Evolutionary conservation across 2,329 filamentous ascomycete genomes (phyloP).

Genomic region (Colletotrichum tropicale): DNA sequence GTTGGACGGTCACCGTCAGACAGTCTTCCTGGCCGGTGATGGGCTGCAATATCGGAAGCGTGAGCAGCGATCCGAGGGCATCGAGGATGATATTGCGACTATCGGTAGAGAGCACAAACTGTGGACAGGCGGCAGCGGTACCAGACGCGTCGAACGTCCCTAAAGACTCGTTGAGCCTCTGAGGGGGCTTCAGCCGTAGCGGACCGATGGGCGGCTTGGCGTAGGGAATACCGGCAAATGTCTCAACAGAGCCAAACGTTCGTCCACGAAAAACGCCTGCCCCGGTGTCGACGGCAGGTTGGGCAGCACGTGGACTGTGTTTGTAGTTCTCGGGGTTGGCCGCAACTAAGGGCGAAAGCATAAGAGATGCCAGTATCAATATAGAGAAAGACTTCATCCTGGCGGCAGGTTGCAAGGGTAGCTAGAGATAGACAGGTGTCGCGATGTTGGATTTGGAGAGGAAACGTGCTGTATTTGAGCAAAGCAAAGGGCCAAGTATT

Average conservation of each 20-base stretch:
- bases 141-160: constrained; percentile 67
- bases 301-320: constrained; percentile 8
- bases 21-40: constrained; percentile 67
- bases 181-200: constrained; percentile 73
- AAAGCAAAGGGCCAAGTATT: background rate
- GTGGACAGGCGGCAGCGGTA: constrained; percentile 68
- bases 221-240: constrained; percentile 77
- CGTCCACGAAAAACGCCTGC: constrained; percentile 62
- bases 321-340: background rate
- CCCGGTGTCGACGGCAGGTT: constrained; percentile 58
- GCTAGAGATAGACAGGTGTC: background rate
- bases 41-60: constrained; percentile 62
- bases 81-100: constrained; percentile 41
- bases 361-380: background rate
- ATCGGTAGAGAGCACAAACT: constrained; percentile 66
- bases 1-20: constrained; percentile 63
- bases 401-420: background rate
- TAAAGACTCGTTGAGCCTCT: constrained; percentile 58
- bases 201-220: constrained; percentile 70
- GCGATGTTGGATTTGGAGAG: background rate
- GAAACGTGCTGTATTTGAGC: background rate
- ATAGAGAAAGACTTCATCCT: background rate
- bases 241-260: constrained; percentile 58
- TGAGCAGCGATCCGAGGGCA: constrained; percentile 53
- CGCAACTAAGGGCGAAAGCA: background rate